These are phyloP conservation scores for Plectranthus barbatus DNA, from an alignment of 257 asterid species.

Conservation along the genomic window DNA sequence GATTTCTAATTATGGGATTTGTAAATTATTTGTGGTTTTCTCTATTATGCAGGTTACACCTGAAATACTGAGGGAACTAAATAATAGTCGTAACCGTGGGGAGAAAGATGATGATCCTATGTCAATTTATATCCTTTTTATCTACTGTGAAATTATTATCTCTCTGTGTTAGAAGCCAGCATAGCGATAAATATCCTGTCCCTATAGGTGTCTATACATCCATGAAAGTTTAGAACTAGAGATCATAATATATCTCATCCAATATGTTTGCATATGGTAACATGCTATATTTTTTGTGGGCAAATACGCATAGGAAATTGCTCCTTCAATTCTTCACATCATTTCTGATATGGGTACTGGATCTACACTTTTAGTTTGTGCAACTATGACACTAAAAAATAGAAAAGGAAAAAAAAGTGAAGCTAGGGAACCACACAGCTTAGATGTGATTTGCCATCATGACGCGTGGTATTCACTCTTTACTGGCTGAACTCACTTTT, in stretches of 20 bases:
- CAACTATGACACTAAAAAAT: too few species aligned
- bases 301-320: not conserved
- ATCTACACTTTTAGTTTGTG: not conserved
- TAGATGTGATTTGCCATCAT: not conserved
- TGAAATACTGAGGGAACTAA: constrained; percentile 77
- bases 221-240: too few species aligned
- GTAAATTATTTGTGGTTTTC: not conserved
- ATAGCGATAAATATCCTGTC: not conserved
- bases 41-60: constrained; percentile 72
- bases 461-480: not conserved
- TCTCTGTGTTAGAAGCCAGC: not conserved
- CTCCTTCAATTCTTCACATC: not conserved
- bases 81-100: constrained; percentile 89
- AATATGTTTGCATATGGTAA: not conserved
- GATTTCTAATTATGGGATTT: not conserved
- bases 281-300: not conserved
- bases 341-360: not conserved
- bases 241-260: too few species aligned
- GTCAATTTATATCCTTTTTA: constrained; percentile 74
- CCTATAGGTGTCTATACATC: not conserved
- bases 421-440: not conserved
- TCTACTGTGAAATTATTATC: not conserved
- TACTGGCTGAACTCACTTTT: not conserved
- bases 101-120: constrained; percentile 71
- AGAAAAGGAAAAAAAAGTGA: not conserved